phyloP scores from a whole-genome alignment of 2,329 filamentous ascomycete species.

The Penicillium brevicompactum region DNA sequence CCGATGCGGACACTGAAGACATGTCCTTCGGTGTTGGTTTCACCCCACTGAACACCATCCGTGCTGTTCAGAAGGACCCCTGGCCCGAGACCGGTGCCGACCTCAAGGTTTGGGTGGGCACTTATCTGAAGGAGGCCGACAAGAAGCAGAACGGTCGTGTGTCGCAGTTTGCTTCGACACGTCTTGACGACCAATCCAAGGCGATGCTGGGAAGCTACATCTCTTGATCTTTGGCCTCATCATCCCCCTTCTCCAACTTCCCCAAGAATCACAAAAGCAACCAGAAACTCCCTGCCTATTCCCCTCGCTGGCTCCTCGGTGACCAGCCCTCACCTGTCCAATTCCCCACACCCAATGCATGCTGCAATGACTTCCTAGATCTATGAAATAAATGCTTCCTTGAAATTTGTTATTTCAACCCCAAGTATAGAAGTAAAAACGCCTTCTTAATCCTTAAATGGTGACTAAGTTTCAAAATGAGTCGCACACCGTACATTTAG shows the following conservation, averaged over 20 bases:
- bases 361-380: conserved; percentile 15
- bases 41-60: conserved; percentile 89
- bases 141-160: conserved; percentile 71
- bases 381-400: conserved; percentile 10
- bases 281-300: conserved; percentile 3
- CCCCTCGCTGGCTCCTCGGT: background rate
- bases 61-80: conserved; percentile 71
- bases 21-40: conserved; percentile 93
- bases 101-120: conserved; percentile 77
- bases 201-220: conserved; percentile 53
- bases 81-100: conserved; percentile 84
- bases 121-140: conserved; percentile 77
- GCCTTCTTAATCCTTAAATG: background rate
- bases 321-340: background rate
- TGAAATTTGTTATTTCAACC: conserved; percentile 1
- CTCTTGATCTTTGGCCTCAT: conserved; percentile 19
- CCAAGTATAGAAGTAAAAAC: background rate
- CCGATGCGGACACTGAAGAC: conserved; percentile 91
- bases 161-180: conserved; percentile 69
- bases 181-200: conserved; percentile 65
- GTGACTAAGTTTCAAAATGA: background rate
- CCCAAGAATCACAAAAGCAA: conserved; percentile 3
- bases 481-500: background rate
- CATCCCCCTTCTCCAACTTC: background rate
- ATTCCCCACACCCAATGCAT: conserved; percentile 7